Evolutionary conservation across 2,329 filamentous ascomycete species (phyloP).

Genomic region (Xylariaceae sp.): DNA sequence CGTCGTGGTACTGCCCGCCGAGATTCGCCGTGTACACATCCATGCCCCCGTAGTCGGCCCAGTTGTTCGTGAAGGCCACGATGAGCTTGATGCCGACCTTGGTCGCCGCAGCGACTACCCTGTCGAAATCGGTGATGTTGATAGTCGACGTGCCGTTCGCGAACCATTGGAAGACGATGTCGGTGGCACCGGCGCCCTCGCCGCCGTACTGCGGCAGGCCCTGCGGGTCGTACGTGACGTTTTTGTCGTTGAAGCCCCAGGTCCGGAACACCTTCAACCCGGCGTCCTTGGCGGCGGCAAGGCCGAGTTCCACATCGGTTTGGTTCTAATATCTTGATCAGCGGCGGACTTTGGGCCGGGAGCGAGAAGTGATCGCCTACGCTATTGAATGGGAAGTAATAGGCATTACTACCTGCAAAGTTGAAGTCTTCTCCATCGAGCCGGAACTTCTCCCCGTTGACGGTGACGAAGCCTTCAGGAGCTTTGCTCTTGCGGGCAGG

Average conservation of each 20-base stretch:
- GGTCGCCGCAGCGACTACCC: slow-evolving; percentile 53
- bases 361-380: slow-evolving; percentile 35
- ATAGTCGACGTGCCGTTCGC: slow-evolving; percentile 49
- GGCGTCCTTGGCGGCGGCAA: slow-evolving; percentile 28
- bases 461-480: slow-evolving; percentile 50
- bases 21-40: slow-evolving; percentile 61
- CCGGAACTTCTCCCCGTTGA: slow-evolving; percentile 53
- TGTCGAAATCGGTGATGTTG: slow-evolving; percentile 50
- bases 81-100: slow-evolving; percentile 56
- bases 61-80: slow-evolving; percentile 59
- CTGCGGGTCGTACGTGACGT: slow-evolving; percentile 47
- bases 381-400: slow-evolving; percentile 59
- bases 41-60: slow-evolving; percentile 64
- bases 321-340: slow-evolving; percentile 42
- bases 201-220: slow-evolving; percentile 56
- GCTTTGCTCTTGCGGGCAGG: slow-evolving; percentile 13
- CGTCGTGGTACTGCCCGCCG: slow-evolving; percentile 54
- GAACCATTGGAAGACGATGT: slow-evolving; percentile 51
- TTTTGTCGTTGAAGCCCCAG: slow-evolving; percentile 62
- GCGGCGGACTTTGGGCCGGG: background rate
- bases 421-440: slow-evolving; percentile 58
- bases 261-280: slow-evolving; percentile 53
- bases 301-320: slow-evolving; percentile 33
- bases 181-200: slow-evolving; percentile 49
- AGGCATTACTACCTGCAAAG: slow-evolving; percentile 61